Base-by-base conservation (phyloP, 441 rosid genomes). In the Mallotus japonicus region DNA sequence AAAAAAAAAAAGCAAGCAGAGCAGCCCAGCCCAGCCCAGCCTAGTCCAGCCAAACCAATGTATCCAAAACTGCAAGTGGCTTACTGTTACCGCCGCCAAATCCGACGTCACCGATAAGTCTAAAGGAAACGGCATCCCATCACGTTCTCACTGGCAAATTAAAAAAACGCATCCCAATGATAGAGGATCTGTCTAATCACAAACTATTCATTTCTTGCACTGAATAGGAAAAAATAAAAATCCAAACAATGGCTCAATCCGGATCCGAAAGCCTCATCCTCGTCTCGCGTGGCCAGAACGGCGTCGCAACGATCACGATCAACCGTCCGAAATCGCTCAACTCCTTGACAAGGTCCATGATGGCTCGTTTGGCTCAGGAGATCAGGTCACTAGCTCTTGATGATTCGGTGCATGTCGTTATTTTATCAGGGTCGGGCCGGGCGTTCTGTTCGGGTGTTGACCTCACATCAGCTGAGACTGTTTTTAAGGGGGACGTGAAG, bases 391-490 rank as follows among this genome's bases (percentile, higher is more conserved):
- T 92, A 44, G 91, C 76, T 56, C 28, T 73, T 16, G 93, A 90
- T 54, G 86, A 83, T 0, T 80, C 92, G 0, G 89, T 89, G 4
- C 80, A 81, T 82, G 94, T 83, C 42, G 81, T 92, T 20, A 80
- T 94, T 50, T 68, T 90, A 49, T 75, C 91, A 13, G 97, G 95
- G 15, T 82, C 95, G 46, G 97, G 97, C 72, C 80, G 92, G 56
- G 86, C 99, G 4, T 95, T 92, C 76, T 95, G 97, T 74, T 85
- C 97, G 3, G 97, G 97, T 20, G 86, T 92, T 8, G 99, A 95
- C 78, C 84, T 92, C 73, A 94, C 91, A 14, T 82, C 88, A 5
- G 96, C 96, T 2, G 94, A 89, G 83, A 86, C 87, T 10, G 88
- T 94, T 49, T 94, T 94, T 75, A 90, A 95, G 63, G 99, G 96